A percentile compares a stretch with the other conserved stretches of the same genome.
phyloP scores from a whole-genome alignment of 1,284 basidiomycete species.

The Apiotrichum gamsii region DNA sequence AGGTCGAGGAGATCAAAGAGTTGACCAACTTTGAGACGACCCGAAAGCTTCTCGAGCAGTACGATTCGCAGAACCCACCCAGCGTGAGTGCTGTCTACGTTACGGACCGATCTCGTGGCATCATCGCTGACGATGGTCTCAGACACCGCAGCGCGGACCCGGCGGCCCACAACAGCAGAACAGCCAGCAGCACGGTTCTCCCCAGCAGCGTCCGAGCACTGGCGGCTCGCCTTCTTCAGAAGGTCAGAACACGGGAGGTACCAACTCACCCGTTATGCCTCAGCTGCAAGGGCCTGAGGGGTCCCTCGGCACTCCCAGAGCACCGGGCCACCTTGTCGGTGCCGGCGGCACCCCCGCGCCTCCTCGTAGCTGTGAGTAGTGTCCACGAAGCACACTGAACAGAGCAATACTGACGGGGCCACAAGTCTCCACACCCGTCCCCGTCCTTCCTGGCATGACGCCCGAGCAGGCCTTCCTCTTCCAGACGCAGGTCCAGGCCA shows the following conservation, averaged over 20 bases:
- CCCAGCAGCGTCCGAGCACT: too few species aligned
- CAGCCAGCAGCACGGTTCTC: too few species aligned
- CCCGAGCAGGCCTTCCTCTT: conserved; percentile 42
- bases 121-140: background rate
- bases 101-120: background rate
- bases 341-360: conserved; percentile 9
- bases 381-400: too few species aligned
- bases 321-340: conserved; percentile 37
- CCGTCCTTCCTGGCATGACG: conserved; percentile 31
- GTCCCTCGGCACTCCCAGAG: conserved; percentile 25
- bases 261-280: too few species aligned
- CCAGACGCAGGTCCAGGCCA: conserved; percentile 39
- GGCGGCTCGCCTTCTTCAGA: too few species aligned
- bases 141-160: conserved; percentile 1
- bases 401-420: background rate
- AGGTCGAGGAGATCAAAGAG: conserved; percentile 94
- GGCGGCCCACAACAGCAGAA: background rate
- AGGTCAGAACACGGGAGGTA: too few species aligned
- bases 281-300: background rate
- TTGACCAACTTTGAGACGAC: conserved; percentile 94
- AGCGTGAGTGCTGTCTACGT: conserved; percentile 20
- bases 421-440: conserved; percentile 17
- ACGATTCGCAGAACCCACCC: conserved; percentile 56
- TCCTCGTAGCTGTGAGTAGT: conserved; percentile 31
- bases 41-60: conserved; percentile 80